These are phyloP conservation scores for Sporisorium graminicola DNA, from an alignment of 1,284 basidiomycete genomes.

Conservation along the genomic window DNA sequence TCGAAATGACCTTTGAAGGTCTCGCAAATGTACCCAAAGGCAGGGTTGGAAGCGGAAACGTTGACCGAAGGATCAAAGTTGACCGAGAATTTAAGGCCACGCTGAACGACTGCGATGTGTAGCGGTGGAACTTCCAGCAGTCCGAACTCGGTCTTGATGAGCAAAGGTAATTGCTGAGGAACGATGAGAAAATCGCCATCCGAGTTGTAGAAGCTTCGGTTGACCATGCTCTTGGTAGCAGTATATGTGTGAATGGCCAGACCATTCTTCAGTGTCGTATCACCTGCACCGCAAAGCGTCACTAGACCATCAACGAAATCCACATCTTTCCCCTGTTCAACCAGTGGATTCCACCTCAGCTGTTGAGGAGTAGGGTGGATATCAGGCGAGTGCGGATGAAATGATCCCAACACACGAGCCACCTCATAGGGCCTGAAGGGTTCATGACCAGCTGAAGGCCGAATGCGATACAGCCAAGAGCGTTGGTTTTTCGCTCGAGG, in stretches of 20 bases:
- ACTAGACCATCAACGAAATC: slow-evolving; percentile 78
- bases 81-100: slow-evolving; percentile 78
- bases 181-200: slow-evolving; percentile 80
- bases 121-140: slow-evolving; percentile 78
- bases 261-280: slow-evolving; percentile 73
- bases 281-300: slow-evolving; percentile 77
- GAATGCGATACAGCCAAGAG: slow-evolving; percentile 72
- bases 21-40: slow-evolving; percentile 69
- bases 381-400: slow-evolving; percentile 70
- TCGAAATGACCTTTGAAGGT: slow-evolving; percentile 76
- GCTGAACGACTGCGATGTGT: slow-evolving; percentile 77
- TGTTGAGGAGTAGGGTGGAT: slow-evolving; percentile 78
- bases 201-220: slow-evolving; percentile 77
- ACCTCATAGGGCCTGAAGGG: slow-evolving; percentile 74
- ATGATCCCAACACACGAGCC: slow-evolving; percentile 72
- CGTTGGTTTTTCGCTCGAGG: slow-evolving; percentile 74
- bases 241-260: slow-evolving; percentile 75
- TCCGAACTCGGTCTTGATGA: slow-evolving; percentile 80
- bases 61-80: slow-evolving; percentile 3
- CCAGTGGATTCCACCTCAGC: slow-evolving; percentile 76
- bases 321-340: slow-evolving; percentile 63
- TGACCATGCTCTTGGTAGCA: slow-evolving; percentile 77
- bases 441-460: slow-evolving; percentile 79
- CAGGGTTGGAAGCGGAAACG: slow-evolving; percentile 69
- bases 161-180: slow-evolving; percentile 77